Evolutionary conservation across 2,329 filamentous ascomycete species (phyloP).

Genomic region (Botrytis paeoniae): DNA sequence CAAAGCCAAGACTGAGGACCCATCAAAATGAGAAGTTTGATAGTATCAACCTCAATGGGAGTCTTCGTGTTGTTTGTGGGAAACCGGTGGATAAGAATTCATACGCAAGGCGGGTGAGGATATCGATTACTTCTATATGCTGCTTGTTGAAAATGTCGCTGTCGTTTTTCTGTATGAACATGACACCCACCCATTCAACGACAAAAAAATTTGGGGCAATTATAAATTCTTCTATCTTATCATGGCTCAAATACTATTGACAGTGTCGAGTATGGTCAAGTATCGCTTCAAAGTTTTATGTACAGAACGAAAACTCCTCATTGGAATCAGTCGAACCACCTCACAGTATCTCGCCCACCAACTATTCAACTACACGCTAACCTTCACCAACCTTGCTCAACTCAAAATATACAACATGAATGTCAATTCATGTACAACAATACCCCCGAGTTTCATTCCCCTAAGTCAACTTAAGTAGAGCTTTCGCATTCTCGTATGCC

Average conservation of each 20-base stretch:
- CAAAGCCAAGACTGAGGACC: not conserved
- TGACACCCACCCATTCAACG: not conserved
- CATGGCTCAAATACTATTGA: not conserved
- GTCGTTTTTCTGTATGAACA: not conserved
- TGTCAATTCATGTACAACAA: not conserved
- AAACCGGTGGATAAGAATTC: not conserved
- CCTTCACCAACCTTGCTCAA: not conserved
- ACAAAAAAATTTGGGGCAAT: no score
- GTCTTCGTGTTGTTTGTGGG: not conserved
- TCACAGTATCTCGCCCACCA: not conserved
- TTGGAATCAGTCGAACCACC: not conserved
- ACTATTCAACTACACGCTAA: not conserved
- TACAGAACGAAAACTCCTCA: not conserved
- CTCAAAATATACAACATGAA: not conserved
- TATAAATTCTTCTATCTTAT: not conserved
- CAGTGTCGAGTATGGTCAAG: not conserved
- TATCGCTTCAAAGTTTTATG: not conserved
- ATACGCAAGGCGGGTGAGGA: not conserved
- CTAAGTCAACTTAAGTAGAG: not conserved
- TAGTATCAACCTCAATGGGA: not conserved
- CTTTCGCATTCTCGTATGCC: slow-evolving; percentile 22
- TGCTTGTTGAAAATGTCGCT: not conserved
- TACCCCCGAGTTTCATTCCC: not conserved
- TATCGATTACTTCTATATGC: not conserved
- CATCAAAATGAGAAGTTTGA: not conserved